phyloP scores from a whole-genome alignment of 1,139 yeast species.

The Diutina rugosa region DNA sequence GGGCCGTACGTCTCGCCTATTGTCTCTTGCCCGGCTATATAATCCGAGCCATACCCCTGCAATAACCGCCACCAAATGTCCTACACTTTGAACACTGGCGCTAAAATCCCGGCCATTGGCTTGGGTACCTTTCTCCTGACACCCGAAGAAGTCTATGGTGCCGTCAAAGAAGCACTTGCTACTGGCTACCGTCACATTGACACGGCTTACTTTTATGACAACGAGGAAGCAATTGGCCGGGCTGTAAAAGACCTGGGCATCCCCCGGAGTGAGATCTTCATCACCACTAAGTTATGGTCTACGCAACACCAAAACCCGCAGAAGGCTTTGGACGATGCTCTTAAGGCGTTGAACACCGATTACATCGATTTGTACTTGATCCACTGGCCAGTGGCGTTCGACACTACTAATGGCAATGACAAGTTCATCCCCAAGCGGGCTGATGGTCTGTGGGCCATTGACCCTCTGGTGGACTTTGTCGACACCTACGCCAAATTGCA shows the following conservation, averaged over 20 bases:
- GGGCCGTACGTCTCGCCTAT: not conserved
- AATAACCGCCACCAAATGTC: conserved; percentile 4
- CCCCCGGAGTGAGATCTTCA: conserved; percentile 56
- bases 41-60: not conserved
- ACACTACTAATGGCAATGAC: conserved; percentile 12
- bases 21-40: not conserved
- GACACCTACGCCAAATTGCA: conserved; percentile 8
- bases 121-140: conserved; percentile 73
- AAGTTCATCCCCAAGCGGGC: not conserved
- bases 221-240: conserved; percentile 56
- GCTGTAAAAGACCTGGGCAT: conserved; percentile 55
- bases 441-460: not conserved
- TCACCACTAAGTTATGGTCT: conserved; percentile 76
- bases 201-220: conserved; percentile 57
- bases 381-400: conserved; percentile 65
- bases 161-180: conserved; percentile 52
- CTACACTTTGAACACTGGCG: conserved; percentile 45
- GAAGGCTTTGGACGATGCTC: conserved; percentile 46
- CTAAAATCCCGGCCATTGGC: conserved; percentile 54
- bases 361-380: conserved; percentile 75
- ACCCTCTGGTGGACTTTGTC: conserved; percentile 2
- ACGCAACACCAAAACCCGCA: conserved; percentile 50
- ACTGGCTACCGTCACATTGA: conserved; percentile 73
- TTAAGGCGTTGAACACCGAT: conserved; percentile 56
- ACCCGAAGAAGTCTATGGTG: conserved; percentile 43